Conservation (phyloP, 164 flowering plant genomes). For the Piper longum region DNA sequence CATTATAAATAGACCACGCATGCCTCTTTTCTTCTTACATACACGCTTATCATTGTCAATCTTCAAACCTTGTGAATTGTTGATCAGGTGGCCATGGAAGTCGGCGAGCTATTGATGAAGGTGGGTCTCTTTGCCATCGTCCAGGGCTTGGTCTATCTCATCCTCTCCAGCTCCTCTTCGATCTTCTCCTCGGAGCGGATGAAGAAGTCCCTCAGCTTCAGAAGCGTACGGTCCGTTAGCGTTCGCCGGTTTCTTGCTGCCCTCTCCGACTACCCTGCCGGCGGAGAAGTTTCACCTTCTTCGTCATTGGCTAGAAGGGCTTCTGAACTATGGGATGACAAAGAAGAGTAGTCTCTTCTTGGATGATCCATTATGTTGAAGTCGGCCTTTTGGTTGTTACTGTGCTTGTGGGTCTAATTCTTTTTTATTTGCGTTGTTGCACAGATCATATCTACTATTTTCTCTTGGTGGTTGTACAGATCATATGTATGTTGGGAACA, state of each 20-base stretch:
- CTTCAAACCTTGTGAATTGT: too few species aligned
- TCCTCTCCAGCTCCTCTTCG: constrained; percentile 46
- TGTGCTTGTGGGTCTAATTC: too few species aligned
- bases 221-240: constrained; percentile 23
- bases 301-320: neutral
- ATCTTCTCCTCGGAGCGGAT: constrained; percentile 22
- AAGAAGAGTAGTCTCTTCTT: neutral
- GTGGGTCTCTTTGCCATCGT: constrained; percentile 35
- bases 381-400: too few species aligned
- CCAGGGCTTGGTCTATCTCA: constrained; percentile 54
- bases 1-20: too few species aligned
- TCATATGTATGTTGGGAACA: too few species aligned
- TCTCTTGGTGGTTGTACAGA: too few species aligned
- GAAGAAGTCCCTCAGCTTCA: constrained; percentile 24
- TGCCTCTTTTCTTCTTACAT: too few species aligned
- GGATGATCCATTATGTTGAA: too few species aligned
- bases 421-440: too few species aligned
- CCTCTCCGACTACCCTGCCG: constrained; percentile 25
- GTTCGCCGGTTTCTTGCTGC: constrained; percentile 24
- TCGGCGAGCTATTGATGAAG: constrained; percentile 20
- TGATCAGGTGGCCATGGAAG: neutral
- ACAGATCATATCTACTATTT: too few species aligned
- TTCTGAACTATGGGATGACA: neutral
- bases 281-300: constrained; percentile 8
- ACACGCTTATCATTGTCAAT: too few species aligned